These are phyloP conservation scores for Orbilia javanica DNA, from an alignment of 2,329 filamentous ascomycete species.

Conservation along the genomic window DNA sequence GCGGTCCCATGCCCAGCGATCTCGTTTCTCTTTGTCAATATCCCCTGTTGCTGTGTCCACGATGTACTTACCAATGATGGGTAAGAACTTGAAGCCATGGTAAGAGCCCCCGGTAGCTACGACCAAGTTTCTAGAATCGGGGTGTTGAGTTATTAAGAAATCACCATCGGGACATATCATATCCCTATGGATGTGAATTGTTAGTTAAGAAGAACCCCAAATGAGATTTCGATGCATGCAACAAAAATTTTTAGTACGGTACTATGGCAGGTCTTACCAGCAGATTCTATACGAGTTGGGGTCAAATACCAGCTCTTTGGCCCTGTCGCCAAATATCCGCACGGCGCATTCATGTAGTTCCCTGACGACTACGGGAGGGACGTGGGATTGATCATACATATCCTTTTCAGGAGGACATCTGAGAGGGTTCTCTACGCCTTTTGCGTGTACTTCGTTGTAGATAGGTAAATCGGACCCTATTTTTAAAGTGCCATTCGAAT, in stretches of 20 bases:
- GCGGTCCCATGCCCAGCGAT: conserved; percentile 69
- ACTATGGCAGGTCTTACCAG: conserved; percentile 56
- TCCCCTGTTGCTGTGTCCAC: conserved; percentile 68
- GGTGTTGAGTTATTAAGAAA: conserved; percentile 72
- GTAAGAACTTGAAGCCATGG: conserved; percentile 76
- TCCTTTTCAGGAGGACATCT: conserved; percentile 1
- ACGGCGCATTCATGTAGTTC: conserved; percentile 3
- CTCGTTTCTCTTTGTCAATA: conserved; percentile 65
- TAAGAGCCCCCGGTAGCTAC: conserved; percentile 75
- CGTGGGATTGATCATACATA: background rate
- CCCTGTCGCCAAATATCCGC: conserved; percentile 11
- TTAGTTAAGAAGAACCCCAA: background rate
- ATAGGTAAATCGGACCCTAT: conserved; percentile 11
- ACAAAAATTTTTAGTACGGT: too few relatives aligned
- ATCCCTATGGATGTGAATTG: conserved; percentile 41
- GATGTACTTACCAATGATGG: conserved; percentile 73
- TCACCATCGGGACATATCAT: conserved; percentile 67
- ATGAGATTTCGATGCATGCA: too few relatives aligned
- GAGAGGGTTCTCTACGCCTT: background rate
- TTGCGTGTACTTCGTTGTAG: background rate
- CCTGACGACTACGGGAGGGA: background rate
- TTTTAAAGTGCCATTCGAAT: conserved; percentile 2
- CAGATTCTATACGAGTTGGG: conserved; percentile 2
- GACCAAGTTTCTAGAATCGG: conserved; percentile 70
- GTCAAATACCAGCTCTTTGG: background rate